Evolutionary conservation across 2,329 filamentous ascomycete genomes (phyloP).

Genomic region (Talaromyces sp.): DNA sequence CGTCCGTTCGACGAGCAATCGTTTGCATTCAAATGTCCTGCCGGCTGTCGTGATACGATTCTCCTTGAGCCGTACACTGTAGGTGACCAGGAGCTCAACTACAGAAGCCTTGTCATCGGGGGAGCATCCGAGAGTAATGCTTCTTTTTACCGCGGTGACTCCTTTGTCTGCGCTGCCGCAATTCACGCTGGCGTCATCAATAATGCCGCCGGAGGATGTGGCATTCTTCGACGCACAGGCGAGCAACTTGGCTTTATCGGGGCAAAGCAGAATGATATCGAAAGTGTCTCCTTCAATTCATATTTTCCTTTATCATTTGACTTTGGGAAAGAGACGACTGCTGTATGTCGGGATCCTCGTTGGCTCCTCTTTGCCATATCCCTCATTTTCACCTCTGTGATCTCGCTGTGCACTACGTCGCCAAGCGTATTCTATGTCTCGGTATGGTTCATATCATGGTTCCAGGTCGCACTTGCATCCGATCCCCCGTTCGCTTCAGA

Average conservation of each 20-base stretch:
- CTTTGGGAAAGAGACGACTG: slow-evolving; percentile 46
- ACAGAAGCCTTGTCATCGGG: slow-evolving; percentile 54
- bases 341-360: slow-evolving; percentile 53
- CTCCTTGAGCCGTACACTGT: slow-evolving; percentile 56
- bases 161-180: slow-evolving; percentile 59
- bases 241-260: slow-evolving; percentile 49
- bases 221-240: slow-evolving; percentile 53
- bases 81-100: slow-evolving; percentile 55
- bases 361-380: slow-evolving; percentile 58
- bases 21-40: slow-evolving; percentile 58
- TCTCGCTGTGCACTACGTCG: slow-evolving; percentile 57
- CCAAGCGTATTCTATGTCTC: slow-evolving; percentile 56
- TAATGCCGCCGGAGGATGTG: slow-evolving; percentile 55
- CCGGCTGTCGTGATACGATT: slow-evolving; percentile 53
- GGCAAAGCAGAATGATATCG: slow-evolving; percentile 49
- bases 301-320: slow-evolving; percentile 58
- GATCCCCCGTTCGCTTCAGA: slow-evolving; percentile 56
- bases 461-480: slow-evolving; percentile 59
- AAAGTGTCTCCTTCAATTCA: slow-evolving; percentile 52
- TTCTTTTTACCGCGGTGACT: slow-evolving; percentile 57
- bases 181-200: slow-evolving; percentile 59
- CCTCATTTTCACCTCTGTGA: slow-evolving; percentile 51
- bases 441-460: slow-evolving; percentile 56
- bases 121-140: slow-evolving; percentile 46
- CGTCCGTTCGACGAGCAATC: slow-evolving; percentile 54